Percentiles rank a stretch among this genome's conserved stretches.
Conservation (phyloP, 345 rosid genomes). For the Euphorbia tirucalli region DNA sequence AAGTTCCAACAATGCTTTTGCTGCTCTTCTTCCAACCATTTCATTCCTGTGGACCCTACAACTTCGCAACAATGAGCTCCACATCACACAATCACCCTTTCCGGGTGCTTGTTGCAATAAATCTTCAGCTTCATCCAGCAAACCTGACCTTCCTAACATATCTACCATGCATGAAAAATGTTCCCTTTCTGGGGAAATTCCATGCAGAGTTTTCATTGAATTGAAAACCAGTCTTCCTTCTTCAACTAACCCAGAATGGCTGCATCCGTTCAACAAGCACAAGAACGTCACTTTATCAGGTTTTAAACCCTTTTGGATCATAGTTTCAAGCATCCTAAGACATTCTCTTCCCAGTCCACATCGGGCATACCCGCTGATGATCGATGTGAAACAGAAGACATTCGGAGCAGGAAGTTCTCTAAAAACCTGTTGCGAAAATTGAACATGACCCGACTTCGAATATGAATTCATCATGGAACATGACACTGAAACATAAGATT, state of each 20-base stretch:
- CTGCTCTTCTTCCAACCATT: conserved; percentile 61
- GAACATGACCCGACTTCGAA: conserved; percentile 61
- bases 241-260: conserved; percentile 74
- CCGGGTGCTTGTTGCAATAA: conserved; percentile 49
- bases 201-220: conserved; percentile 46
- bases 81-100: conserved; percentile 53
- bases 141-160: conserved; percentile 74
- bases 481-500: conserved; percentile 57
- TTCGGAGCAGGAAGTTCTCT: conserved; percentile 49
- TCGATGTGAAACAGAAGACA: conserved; percentile 60
- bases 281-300: conserved; percentile 74
- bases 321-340: conserved; percentile 49
- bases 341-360: conserved; percentile 69
- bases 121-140: conserved; percentile 60
- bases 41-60: conserved; percentile 64
- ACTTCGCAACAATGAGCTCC: conserved; percentile 77
- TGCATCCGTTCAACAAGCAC: conserved; percentile 64
- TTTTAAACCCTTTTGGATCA: conserved; percentile 49
- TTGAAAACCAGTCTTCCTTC: conserved; percentile 50
- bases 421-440: conserved; percentile 49
- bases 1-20: conserved; percentile 53
- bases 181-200: conserved; percentile 48
- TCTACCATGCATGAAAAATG: conserved; percentile 79
- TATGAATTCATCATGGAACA: conserved; percentile 70
- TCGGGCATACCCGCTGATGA: conserved; percentile 61